Evolutionary conservation across 139 green algal genomes (phyloP).

Genomic region (Pseudopediastrum boryanum): DNA sequence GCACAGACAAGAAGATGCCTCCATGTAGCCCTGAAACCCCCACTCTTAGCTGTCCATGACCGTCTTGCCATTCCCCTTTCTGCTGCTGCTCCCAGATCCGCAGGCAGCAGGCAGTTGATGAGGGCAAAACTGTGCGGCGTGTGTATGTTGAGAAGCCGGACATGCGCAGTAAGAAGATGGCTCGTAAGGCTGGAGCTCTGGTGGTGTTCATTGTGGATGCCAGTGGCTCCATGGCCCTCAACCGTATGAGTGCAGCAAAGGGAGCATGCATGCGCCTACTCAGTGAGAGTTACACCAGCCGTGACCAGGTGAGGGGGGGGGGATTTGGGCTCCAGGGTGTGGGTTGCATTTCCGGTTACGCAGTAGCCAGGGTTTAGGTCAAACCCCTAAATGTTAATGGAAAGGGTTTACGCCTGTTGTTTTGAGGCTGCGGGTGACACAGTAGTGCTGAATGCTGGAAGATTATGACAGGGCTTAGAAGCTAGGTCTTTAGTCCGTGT

Average conservation of each 20-base stretch:
- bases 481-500: too few relatives aligned
- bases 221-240: slow-evolving; percentile 92
- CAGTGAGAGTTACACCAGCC: slow-evolving; percentile 89
- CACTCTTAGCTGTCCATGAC: too few relatives aligned
- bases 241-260: slow-evolving; percentile 98
- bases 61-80: too few relatives aligned
- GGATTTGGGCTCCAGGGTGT: neutral
- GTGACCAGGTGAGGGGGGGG: slow-evolving; percentile 79
- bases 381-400: too few relatives aligned
- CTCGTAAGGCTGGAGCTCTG: slow-evolving; percentile 94
- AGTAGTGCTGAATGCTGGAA: too few relatives aligned
- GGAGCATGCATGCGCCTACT: slow-evolving; percentile 95
- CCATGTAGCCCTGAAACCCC: too few relatives aligned
- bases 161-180: slow-evolving; percentile 96
- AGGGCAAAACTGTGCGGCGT: slow-evolving; percentile 50
- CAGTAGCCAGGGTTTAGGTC: too few relatives aligned
- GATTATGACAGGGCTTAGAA: too few relatives aligned
- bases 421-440: too few relatives aligned
- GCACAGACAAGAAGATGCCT: too few relatives aligned
- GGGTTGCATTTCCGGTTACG: too few relatives aligned
- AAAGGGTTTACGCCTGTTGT: too few relatives aligned
- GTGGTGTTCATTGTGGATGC: slow-evolving; percentile 91
- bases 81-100: slow-evolving; percentile 56
- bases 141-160: slow-evolving; percentile 98
- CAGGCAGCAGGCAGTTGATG: slow-evolving; percentile 53